Conservation (phyloP, 1,284 basidiomycete genomes). For the Boletellus sp. region DNA sequence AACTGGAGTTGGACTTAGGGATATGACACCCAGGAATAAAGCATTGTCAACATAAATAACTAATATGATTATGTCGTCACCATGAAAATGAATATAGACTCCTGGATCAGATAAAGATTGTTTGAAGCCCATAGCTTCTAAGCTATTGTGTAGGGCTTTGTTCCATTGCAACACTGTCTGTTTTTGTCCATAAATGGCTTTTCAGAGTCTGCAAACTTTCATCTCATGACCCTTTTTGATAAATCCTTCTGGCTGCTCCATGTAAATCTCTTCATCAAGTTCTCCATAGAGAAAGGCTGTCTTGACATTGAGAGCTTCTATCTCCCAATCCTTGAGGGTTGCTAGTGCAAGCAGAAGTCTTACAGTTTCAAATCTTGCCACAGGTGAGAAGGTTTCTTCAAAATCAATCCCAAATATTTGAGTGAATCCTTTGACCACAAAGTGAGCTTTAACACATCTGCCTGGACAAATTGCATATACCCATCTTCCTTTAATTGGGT, state of each 20-base stretch:
- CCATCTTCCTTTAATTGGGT: too few species aligned
- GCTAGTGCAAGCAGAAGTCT: too few species aligned
- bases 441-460: too few species aligned
- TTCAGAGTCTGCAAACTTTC: constrained; percentile 24
- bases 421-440: too few species aligned
- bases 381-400: too few species aligned
- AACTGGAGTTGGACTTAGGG: too few species aligned
- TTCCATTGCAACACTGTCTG: constrained; percentile 33
- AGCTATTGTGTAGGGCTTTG: constrained; percentile 15
- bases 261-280: constrained; percentile 38
- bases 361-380: too few species aligned
- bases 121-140: background rate
- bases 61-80: background rate
- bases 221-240: background rate
- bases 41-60: background rate
- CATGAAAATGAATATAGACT: too few species aligned
- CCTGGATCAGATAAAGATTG: background rate
- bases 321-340: too few species aligned
- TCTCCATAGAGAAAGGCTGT: constrained; percentile 42
- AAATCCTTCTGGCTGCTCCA: constrained; percentile 38
- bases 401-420: too few species aligned
- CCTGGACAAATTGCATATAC: too few species aligned
- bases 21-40: too few species aligned
- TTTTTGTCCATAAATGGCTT: constrained; percentile 34
- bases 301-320: constrained; percentile 14